Percentiles rank a stretch among this genome's conserved stretches.
Conservation (phyloP, 495 filamentous ascomycete genomes). For the Rostrohypoxylon terebratum region DNA sequence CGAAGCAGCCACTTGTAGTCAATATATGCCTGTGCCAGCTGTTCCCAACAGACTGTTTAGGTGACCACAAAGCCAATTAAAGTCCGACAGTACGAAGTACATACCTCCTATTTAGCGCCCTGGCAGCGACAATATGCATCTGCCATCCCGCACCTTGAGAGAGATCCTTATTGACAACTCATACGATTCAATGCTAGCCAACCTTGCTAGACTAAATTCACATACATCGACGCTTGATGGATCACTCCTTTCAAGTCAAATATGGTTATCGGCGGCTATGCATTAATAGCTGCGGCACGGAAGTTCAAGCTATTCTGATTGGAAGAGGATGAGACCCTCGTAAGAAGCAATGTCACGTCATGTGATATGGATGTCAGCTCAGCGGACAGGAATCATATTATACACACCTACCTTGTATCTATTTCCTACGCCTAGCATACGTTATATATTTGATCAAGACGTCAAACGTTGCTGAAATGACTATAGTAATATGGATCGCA, state of each 20-base stretch:
- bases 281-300: no score
- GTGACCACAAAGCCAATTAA: conserved; percentile 26
- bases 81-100: background rate
- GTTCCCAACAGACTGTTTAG: conserved; percentile 24
- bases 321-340: background rate
- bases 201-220: background rate
- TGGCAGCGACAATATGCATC: conserved; percentile 24
- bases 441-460: background rate
- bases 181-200: background rate
- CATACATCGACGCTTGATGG: no score
- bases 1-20: background rate
- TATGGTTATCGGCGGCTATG: no score
- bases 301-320: background rate
- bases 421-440: background rate
- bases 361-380: background rate
- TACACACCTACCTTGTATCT: no score
- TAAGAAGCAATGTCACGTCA: background rate
- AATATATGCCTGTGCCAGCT: conserved; percentile 24
- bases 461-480: background rate
- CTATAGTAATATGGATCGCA: conserved; percentile 1
- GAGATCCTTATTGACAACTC: conserved; percentile 14
- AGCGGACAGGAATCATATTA: background rate
- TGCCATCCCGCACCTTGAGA: conserved; percentile 23
- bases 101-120: no score
- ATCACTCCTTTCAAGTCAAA: no score